Evolutionary conservation across 176 grass and related monocot genomes (phyloP).

Genomic region (Ampelocalamus luodianensis): DNA sequence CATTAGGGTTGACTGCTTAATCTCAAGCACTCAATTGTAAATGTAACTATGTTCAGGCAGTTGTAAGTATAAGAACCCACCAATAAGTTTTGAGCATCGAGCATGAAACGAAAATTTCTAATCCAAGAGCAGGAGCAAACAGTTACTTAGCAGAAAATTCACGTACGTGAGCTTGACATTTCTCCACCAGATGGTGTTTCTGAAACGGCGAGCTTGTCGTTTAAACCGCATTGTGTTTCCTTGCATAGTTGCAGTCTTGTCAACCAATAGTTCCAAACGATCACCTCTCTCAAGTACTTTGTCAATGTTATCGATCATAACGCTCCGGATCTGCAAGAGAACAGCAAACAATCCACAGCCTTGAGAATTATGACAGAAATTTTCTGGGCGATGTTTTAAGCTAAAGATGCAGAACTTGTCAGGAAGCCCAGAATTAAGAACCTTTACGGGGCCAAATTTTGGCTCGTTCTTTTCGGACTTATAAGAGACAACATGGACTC

Average conservation of each 20-base stretch:
- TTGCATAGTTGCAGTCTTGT: conserved; percentile 82
- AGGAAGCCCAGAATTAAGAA: background rate
- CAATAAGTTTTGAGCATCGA: background rate
- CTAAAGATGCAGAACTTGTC: background rate
- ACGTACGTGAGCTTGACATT: conserved; percentile 54
- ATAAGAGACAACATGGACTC: background rate
- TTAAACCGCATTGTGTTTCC: conserved; percentile 81
- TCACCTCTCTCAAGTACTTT: conserved; percentile 88
- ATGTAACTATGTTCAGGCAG: background rate
- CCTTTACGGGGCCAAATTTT: background rate
- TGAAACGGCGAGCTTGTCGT: conserved; percentile 80
- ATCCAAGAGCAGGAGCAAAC: background rate
- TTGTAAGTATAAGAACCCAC: background rate
- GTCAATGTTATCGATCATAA: conserved; percentile 97
- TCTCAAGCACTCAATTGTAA: background rate
- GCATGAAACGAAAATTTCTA: background rate
- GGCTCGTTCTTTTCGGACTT: background rate
- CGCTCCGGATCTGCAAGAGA: conserved; percentile 63
- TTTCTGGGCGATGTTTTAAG: background rate
- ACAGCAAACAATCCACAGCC: background rate
- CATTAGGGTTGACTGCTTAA: background rate
- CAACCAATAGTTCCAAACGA: conserved; percentile 71
- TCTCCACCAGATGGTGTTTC: conserved; percentile 86
- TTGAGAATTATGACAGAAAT: background rate
- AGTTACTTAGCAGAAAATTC: background rate